Evolutionary conservation across 495 filamentous ascomycete species (phyloP), one percentile per base, ranked within the genome.

Genomic region (Ramalina intermedia): DNA sequence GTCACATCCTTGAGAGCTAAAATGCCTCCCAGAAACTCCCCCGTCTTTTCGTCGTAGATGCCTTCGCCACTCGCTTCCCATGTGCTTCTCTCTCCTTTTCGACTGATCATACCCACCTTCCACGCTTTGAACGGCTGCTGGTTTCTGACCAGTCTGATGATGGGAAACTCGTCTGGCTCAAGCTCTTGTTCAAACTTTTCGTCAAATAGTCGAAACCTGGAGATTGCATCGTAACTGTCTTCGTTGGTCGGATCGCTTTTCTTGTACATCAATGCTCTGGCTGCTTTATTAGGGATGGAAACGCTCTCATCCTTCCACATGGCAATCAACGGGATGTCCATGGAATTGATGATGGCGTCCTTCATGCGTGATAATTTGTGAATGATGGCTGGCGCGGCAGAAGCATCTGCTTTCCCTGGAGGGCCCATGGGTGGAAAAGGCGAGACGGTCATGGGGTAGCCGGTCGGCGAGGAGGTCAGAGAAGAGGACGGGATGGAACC

Each of bases 271-370:
- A 85, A 64, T 9, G 67, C 59, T 21, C 73, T 65, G 4, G 76
- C 69, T 21, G 80, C 80, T 55, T 66, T 70, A 52, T 87, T 87
- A 13, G 78, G 72, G 41, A 83, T 69, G 3, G 71, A 75, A 23
- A 84, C 69, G 42, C 74, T 79, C 36, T 74, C 73, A 53, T 86
- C 82, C 52, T 77, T 74, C 82, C 80, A 85, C 75, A 84, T 76
- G 13, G 79, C 76, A 21, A 84, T 67, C 16, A 83, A 75, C 8
- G 82, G 80, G 40, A 80, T 73, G 46, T 78, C 71, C 42, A 80
- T 80, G 36, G 72, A 74, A 53, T 85, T 78, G 6, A 85, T 63
- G 24, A 85, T 70, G 11, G 79, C 78, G 64, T 85, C 82, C 55
- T 84, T 84, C 68, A 86, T 73, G 43, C 75, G 64, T 26, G 68